Conservation (phyloP, 1,284 basidiomycete species). For the Schizopora paradoxa region DNA sequence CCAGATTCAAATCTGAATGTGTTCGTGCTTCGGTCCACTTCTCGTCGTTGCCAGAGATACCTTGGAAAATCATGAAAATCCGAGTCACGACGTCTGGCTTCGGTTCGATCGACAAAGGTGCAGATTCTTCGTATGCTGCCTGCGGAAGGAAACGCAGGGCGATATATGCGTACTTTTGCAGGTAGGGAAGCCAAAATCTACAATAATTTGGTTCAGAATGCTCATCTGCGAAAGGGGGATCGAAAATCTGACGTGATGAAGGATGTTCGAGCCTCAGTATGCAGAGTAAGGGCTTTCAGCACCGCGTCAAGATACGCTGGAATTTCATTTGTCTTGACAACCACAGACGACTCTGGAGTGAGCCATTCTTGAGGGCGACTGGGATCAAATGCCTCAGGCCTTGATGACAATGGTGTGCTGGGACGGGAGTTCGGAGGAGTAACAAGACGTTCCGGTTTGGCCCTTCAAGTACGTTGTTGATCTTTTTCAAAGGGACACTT, state of each 20-base stretch:
- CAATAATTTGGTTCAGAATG: background rate
- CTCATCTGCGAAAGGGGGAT: background rate
- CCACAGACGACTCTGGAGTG: constrained; percentile 15
- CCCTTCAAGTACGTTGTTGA: background rate
- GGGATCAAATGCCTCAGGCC: constrained; percentile 2
- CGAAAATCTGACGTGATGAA: background rate
- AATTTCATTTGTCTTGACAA: constrained; percentile 26
- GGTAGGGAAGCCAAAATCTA: constrained; percentile 40
- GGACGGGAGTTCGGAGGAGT: constrained; percentile 1
- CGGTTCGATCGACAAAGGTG: constrained; percentile 33
- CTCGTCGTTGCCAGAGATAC: constrained; percentile 26
- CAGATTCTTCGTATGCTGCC: constrained; percentile 35
- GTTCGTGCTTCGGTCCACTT: constrained; percentile 22
- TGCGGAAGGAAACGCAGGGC: constrained; percentile 44
- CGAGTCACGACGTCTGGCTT: constrained; percentile 38
- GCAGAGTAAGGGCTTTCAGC: constrained; percentile 31
- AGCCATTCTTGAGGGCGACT: background rate
- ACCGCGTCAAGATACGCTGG: constrained; percentile 33
- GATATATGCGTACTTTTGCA: constrained; percentile 35
- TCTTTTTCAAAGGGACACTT: background rate
- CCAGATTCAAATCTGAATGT: constrained; percentile 17
- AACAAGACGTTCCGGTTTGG: constrained; percentile 6
- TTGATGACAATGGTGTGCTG: constrained; percentile 3
- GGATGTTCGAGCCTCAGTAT: constrained; percentile 30
- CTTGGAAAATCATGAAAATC: constrained; percentile 43